Evolutionary conservation across 257 asterid species (phyloP).

Genomic region (Euphrasia confusa): DNA sequence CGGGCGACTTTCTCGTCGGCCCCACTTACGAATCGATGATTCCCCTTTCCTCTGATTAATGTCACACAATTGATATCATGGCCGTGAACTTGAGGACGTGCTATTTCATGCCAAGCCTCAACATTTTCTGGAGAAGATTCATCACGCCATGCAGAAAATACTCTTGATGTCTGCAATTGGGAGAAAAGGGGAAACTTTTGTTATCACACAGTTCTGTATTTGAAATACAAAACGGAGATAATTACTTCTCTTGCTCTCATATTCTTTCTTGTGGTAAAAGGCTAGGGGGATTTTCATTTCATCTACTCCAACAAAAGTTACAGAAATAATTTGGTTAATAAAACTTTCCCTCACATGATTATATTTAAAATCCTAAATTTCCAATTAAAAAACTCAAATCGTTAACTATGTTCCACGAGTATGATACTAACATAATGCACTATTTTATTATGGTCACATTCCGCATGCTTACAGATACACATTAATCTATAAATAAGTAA

Average conservation of each 20-base stretch:
- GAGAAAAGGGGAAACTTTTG: constrained; percentile 1
- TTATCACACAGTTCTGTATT: constrained; percentile 10
- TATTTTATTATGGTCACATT: too few relatives aligned
- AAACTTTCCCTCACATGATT: too few relatives aligned
- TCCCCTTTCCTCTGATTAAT: constrained; percentile 68
- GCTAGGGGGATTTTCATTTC: too few relatives aligned
- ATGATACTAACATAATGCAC: background rate
- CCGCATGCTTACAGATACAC: background rate
- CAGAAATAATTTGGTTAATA: too few relatives aligned
- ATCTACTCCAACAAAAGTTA: too few relatives aligned
- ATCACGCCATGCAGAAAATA: constrained; percentile 71
- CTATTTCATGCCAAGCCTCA: constrained; percentile 95
- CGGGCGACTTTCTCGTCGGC: constrained; percentile 95
- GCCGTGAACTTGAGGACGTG: constrained; percentile 97
- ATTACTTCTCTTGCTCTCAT: too few relatives aligned
- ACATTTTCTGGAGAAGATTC: constrained; percentile 32
- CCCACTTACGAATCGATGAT: constrained; percentile 85
- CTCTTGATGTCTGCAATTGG: constrained; percentile 70
- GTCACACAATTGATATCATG: constrained; percentile 93
- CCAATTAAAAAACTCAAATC: too few relatives aligned
- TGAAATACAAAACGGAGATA: constrained; percentile 8
- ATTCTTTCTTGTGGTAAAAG: too few relatives aligned
- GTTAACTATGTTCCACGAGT: background rate
- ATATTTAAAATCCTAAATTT: too few relatives aligned
- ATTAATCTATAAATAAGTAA: background rate